phyloP scores from a whole-genome alignment of 2,329 filamentous ascomycete species.

The Trichoderma sp. region DNA sequence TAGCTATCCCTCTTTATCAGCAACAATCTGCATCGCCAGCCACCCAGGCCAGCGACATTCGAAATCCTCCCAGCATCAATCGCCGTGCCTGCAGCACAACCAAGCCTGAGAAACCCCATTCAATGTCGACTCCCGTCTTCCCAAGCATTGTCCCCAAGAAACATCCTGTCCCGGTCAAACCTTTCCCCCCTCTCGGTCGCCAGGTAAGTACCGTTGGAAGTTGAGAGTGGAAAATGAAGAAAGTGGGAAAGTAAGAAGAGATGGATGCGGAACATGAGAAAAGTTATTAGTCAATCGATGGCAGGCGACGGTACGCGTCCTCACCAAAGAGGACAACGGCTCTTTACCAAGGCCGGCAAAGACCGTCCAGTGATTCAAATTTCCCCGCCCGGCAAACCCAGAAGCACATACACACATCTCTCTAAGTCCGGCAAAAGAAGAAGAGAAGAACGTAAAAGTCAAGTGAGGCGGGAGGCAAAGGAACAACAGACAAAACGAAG shows the following conservation, averaged over 20 bases:
- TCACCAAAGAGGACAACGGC: constrained; percentile 18
- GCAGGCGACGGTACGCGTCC: constrained; percentile 9
- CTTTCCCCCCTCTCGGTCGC: neutral
- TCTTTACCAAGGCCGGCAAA: constrained; percentile 27
- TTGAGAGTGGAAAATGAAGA: neutral
- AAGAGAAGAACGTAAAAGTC: constrained; percentile 2
- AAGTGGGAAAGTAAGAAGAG: neutral
- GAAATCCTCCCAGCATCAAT: neutral
- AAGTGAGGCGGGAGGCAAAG: neutral
- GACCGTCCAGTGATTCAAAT: constrained; percentile 24
- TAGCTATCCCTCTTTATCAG: constrained; percentile 27
- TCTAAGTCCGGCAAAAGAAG: constrained; percentile 23
- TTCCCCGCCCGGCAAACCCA: constrained; percentile 25
- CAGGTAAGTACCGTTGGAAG: constrained; percentile 14
- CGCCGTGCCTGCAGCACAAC: constrained; percentile 6
- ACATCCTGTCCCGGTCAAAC: neutral
- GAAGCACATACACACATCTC: constrained; percentile 24
- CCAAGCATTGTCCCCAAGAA: neutral
- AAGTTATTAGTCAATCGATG: constrained; percentile 21
- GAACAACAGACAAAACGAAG: constrained; percentile 14
- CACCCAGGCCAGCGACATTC: constrained; percentile 14
- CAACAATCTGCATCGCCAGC: constrained; percentile 24
- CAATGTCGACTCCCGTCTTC: neutral
- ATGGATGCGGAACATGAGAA: neutral
- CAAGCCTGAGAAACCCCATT: neutral